A percentile compares a stretch with the other conserved stretches of the same genome.
Evolutionary conservation across 495 filamentous ascomycete species (phyloP).

Genomic region (Penicillium angulare): DNA sequence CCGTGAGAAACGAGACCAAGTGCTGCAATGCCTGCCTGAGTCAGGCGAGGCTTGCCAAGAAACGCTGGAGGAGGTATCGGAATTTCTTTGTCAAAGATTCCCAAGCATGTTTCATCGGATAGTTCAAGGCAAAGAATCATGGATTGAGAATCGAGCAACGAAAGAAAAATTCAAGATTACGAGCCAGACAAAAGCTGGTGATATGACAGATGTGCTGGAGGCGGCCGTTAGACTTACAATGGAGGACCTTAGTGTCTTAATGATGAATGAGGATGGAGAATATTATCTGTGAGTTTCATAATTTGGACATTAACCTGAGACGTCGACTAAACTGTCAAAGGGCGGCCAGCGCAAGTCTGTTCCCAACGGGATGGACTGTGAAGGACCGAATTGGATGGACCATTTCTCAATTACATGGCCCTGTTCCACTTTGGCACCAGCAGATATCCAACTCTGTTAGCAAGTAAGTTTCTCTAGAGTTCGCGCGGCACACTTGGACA

Average conservation of each 20-base stretch:
- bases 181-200: slow-evolving; percentile 18
- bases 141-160: slow-evolving; percentile 49
- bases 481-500: not conserved
- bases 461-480: slow-evolving; percentile 38
- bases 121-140: slow-evolving; percentile 23
- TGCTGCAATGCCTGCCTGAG: slow-evolving; percentile 50
- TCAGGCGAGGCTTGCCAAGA: slow-evolving; percentile 52
- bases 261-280: slow-evolving; percentile 47
- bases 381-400: slow-evolving; percentile 54
- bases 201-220: slow-evolving; percentile 48
- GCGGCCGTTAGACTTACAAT: slow-evolving; percentile 55
- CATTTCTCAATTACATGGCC: slow-evolving; percentile 50
- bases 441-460: slow-evolving; percentile 50
- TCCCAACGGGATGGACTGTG: slow-evolving; percentile 57
- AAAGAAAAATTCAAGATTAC: slow-evolving; percentile 44
- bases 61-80: slow-evolving; percentile 47
- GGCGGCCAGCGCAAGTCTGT: slow-evolving; percentile 56
- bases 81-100: slow-evolving; percentile 50
- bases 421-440: slow-evolving; percentile 54
- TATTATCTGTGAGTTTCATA: slow-evolving; percentile 48
- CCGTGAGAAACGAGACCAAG: slow-evolving; percentile 36
- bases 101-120: slow-evolving; percentile 43
- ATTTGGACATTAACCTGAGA: not conserved
- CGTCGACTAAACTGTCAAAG: slow-evolving; percentile 17
- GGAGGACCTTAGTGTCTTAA: slow-evolving; percentile 57